phyloP scores from a whole-genome alignment of 352 stramenopile genomes.

The Pythium brachiatum region DNA sequence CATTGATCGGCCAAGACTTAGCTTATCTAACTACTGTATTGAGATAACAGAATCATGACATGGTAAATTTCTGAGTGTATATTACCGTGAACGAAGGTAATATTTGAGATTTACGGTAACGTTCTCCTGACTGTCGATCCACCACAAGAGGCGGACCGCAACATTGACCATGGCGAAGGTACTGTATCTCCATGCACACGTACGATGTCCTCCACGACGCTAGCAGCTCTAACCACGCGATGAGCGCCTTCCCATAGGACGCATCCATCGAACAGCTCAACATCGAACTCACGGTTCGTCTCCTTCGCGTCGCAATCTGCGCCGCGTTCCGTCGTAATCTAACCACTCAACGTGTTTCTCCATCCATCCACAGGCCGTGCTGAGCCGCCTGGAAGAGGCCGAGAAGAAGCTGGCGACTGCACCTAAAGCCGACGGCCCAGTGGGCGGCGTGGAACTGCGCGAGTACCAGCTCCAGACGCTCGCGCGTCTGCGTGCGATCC shows the following conservation, averaged over 20 bases:
- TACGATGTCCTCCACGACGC: neutral
- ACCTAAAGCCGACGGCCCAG: slow-evolving; percentile 47
- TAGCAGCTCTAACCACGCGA: neutral
- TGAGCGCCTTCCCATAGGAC: neutral
- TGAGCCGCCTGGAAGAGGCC: slow-evolving; percentile 41
- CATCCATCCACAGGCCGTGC: slow-evolving; percentile 35
- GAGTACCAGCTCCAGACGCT: slow-evolving; percentile 70
- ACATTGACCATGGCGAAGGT: neutral
- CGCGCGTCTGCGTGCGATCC: slow-evolving; percentile 54
- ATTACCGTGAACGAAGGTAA: neutral
- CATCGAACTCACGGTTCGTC: slow-evolving; percentile 18
- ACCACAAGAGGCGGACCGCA: neutral
- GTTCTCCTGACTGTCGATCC: neutral
- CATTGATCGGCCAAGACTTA: too few species aligned
- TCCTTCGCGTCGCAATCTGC: neutral
- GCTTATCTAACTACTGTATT: too few species aligned
- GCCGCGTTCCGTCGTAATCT: neutral
- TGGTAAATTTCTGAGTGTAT: too few species aligned
- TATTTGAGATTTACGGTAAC: neutral
- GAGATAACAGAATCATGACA: too few species aligned
- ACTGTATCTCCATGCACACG: neutral
- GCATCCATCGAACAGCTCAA: slow-evolving; percentile 19
- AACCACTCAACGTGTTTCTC: neutral
- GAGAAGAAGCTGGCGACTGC: slow-evolving; percentile 41
- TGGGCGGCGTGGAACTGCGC: slow-evolving; percentile 59